Evolutionary conservation across 768 basidiomycete species (phyloP).

Genomic region (Hemileccinum impolitum): DNA sequence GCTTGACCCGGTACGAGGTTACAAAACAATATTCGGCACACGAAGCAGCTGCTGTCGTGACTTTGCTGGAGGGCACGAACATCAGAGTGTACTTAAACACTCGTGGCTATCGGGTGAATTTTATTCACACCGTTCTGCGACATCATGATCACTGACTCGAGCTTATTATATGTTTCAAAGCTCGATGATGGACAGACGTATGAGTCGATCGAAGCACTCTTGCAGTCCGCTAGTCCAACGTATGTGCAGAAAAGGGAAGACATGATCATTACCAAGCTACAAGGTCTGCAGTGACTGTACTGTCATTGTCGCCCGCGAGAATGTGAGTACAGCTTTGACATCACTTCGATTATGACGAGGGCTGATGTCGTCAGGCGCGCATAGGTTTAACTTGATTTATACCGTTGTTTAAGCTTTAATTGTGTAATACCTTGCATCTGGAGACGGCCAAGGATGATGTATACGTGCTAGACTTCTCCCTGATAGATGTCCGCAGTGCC

Average conservation of each 20-base stretch:
- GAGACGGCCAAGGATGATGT: too few species aligned
- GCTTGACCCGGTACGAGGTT: conserved; percentile 47
- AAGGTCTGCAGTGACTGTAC: conserved; percentile 34
- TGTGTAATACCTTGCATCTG: too few species aligned
- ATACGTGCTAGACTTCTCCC: too few species aligned
- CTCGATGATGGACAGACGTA: conserved; percentile 33
- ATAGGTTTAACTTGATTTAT: not conserved
- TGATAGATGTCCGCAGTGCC: too few species aligned
- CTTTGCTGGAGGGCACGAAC: conserved; percentile 51
- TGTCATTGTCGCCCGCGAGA: not conserved
- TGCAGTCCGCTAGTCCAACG: conserved; percentile 52
- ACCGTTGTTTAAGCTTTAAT: too few species aligned
- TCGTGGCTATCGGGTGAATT: conserved; percentile 54
- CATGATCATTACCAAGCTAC: conserved; percentile 45
- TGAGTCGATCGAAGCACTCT: conserved; percentile 59
- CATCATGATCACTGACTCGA: conserved; percentile 9
- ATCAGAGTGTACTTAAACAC: conserved; percentile 47
- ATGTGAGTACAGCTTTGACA: conserved; percentile 8
- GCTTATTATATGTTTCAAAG: conserved; percentile 20
- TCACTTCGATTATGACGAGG: not conserved
- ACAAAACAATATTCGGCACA: conserved; percentile 34
- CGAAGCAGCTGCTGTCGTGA: conserved; percentile 52
- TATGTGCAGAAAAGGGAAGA: conserved; percentile 49
- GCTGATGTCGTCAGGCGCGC: conserved; percentile 3
- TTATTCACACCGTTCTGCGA: not conserved